phyloP scores from a whole-genome alignment of 2,329 filamentous ascomycete species.

The Stemphylium vesicarium region DNA sequence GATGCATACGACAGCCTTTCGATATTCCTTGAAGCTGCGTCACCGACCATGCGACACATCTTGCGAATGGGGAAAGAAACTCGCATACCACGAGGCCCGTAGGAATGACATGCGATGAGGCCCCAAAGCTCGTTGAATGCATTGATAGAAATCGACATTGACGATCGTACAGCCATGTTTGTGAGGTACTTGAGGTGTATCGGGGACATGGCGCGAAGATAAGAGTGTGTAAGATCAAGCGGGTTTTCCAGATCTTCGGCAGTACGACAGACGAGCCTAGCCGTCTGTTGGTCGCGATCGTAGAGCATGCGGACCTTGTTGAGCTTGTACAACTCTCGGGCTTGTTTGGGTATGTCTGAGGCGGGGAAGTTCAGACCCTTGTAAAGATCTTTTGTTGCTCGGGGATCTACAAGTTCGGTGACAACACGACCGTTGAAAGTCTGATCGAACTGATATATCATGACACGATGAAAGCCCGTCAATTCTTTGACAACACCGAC shows the following conservation, averaged over 20 bases:
- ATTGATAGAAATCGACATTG: conserved; percentile 93
- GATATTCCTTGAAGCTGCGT: conserved; percentile 85
- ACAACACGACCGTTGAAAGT: conserved; percentile 85
- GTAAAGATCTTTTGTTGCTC: conserved; percentile 80
- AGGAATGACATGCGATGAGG: conserved; percentile 83
- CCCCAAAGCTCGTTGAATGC: conserved; percentile 88
- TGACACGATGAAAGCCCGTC: conserved; percentile 88
- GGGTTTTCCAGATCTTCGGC: conserved; percentile 75
- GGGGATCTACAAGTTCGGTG: conserved; percentile 82
- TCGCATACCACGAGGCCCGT: conserved; percentile 80
- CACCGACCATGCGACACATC: conserved; percentile 87
- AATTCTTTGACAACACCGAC: conserved; percentile 88
- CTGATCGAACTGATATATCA: conserved; percentile 91
- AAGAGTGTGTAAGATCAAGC: conserved; percentile 82
- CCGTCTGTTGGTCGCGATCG: conserved; percentile 79
- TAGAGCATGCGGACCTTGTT: conserved; percentile 90
- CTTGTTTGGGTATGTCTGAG: conserved; percentile 84
- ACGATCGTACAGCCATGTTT: conserved; percentile 91
- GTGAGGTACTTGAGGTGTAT: conserved; percentile 86
- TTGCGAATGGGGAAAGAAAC: conserved; percentile 90
- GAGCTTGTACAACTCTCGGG: conserved; percentile 84
- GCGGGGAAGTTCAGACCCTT: conserved; percentile 89
- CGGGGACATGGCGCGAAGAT: conserved; percentile 87
- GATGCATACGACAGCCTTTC: conserved; percentile 87
- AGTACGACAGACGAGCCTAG: conserved; percentile 80